Base-by-base conservation (phyloP, 2,329 filamentous ascomycete species). In the Stachybotrys elegans region DNA sequence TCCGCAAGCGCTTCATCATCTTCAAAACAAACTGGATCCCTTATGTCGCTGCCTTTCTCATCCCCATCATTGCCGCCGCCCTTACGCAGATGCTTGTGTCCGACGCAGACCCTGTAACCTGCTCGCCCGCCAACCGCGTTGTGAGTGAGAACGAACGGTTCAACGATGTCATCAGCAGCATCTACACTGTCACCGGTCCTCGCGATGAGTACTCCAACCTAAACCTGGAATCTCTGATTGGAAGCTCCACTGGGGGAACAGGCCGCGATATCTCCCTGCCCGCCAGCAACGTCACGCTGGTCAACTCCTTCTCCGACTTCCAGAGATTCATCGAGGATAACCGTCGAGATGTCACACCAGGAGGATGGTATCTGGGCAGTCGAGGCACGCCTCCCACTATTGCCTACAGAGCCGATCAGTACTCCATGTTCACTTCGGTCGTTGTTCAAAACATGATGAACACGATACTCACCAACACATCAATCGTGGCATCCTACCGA, bases 11-110 rank as follows among this genome's bases (percentile, higher is more conserved):
- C 40, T 64, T 76, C 38, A 82, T 76, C 0, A 80, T 88, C n/a
- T 63, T 86, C 16, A 72, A 75, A 45, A 54, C 49, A 16, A 58
- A 57, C 38, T 59, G 80, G 62, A 73, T 91, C 46, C 86, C 88
- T 1, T 88, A 87, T 44, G 58, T 82, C 6, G 83, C 79, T 2
- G 87, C 86, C 2, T 71, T 92, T n/a, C 53, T 88, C 1, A 78
- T 93, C 13, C 88, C 88, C 0, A 76, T 94, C 46, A 71, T 88
- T 43, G 84, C 86, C 2, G 83, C 86, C 16, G 86, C 84, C 1
- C 66, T 92, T 8, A 83, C 88, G 1, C 86, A 84, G 4, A 67
- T 90, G 2, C 89, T 91, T 51, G 64, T 94, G 6, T 74, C 76
- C 22, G 66, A 70, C 35, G 82, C 79, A 51, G 53, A 62, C 4